These are phyloP conservation scores for Fusarium torulosum DNA, from an alignment of 2,329 filamentous ascomycete species.

Conservation along the genomic window DNA sequence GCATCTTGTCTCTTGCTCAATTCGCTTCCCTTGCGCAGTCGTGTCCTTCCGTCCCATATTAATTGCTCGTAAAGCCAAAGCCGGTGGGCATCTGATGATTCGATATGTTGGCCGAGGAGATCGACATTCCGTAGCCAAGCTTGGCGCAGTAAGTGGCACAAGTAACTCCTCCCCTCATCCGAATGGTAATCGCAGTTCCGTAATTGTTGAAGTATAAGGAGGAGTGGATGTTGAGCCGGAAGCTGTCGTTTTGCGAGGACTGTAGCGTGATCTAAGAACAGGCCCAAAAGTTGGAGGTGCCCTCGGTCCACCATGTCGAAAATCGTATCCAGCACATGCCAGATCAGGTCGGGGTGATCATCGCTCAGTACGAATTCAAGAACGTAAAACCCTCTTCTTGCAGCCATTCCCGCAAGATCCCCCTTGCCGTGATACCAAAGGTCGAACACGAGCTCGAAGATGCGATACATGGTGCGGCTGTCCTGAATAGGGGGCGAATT, in stretches of 20 bases:
- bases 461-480: constrained; percentile 57
- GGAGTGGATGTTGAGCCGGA: constrained; percentile 51
- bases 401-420: constrained; percentile 54
- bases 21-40: constrained; percentile 51
- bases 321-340: constrained; percentile 56
- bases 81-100: constrained; percentile 47
- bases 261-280: constrained; percentile 53
- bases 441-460: constrained; percentile 55
- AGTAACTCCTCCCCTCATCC: constrained; percentile 49
- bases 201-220: constrained; percentile 52
- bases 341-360: constrained; percentile 55
- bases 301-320: constrained; percentile 55
- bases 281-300: constrained; percentile 52
- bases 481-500: constrained; percentile 54
- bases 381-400: constrained; percentile 53
- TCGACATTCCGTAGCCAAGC: constrained; percentile 56
- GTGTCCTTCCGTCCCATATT: constrained; percentile 56
- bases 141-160: constrained; percentile 52
- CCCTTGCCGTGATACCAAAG: constrained; percentile 54
- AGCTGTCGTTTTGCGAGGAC: constrained; percentile 48
- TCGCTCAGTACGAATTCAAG: constrained; percentile 55
- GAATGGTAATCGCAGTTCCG: constrained; percentile 50
- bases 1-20: constrained; percentile 45
- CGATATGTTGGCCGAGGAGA: constrained; percentile 50
- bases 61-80: constrained; percentile 57